phyloP scores from a whole-genome alignment of 2,329 filamentous ascomycete species.

The Bertia moriformis region DNA sequence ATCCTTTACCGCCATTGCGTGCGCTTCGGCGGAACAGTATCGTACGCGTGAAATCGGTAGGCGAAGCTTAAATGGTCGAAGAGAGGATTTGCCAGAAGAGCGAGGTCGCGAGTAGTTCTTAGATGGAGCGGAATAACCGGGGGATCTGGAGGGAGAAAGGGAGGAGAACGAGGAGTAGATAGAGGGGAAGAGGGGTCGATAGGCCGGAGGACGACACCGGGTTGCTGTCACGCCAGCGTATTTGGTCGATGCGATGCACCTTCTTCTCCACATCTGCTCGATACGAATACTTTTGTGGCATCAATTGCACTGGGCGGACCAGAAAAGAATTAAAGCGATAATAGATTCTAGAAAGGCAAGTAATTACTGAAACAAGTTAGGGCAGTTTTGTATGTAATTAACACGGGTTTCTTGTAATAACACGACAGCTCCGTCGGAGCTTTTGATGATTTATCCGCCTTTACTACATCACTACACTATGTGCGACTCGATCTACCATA shows the following conservation, averaged over 20 bases:
- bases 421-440: too few relatives aligned
- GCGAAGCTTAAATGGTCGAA: conserved; percentile 5
- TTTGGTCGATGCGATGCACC: conserved; percentile 13
- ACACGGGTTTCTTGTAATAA: too few relatives aligned
- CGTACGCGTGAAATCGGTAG: conserved; percentile 7
- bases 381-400: too few relatives aligned
- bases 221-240: conserved; percentile 11
- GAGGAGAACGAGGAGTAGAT: conserved; percentile 5
- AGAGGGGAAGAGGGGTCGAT: conserved; percentile 8
- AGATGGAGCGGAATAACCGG: too few relatives aligned
- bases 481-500: too few relatives aligned
- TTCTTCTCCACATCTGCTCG: conserved; percentile 17
- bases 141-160: conserved; percentile 3
- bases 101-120: conserved; percentile 6
- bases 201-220: conserved; percentile 9
- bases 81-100: conserved; percentile 4
- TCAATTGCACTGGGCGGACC: conserved; percentile 5
- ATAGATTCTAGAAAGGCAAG: too few relatives aligned
- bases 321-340: too few relatives aligned
- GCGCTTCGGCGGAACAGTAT: conserved; percentile 22
- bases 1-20: conserved; percentile 23
- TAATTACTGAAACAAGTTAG: too few relatives aligned
- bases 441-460: too few relatives aligned
- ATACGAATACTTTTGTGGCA: conserved; percentile 2
- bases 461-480: too few relatives aligned